These are phyloP conservation scores for Ambrosia hybrid DNA, from an alignment of 140 eudicot genomes.

Conservation along the genomic window DNA sequence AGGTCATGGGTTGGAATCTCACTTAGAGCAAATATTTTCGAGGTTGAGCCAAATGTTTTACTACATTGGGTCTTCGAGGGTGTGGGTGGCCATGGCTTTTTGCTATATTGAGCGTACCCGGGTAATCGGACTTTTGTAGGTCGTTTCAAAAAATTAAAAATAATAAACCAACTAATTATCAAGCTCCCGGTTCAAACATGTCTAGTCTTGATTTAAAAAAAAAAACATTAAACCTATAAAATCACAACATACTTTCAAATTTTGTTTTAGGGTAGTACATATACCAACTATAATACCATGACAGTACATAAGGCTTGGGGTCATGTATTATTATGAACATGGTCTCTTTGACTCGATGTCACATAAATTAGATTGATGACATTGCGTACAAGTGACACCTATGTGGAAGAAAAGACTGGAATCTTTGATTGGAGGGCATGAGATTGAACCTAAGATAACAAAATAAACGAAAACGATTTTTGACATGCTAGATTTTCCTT, in stretches of 20 bases:
- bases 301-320: too few relatives aligned
- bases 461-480: neutral
- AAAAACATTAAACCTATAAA: neutral
- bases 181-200: neutral
- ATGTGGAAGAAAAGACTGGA: neutral
- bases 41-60: too few relatives aligned
- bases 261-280: too few relatives aligned
- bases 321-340: neutral
- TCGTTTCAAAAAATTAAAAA: too few relatives aligned
- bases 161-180: neutral
- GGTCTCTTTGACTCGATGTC: neutral
- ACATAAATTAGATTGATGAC: neutral
- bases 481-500: neutral
- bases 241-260: neutral
- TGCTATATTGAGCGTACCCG: too few relatives aligned
- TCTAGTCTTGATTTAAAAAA: neutral
- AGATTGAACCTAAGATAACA: neutral
- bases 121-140: too few relatives aligned
- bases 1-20: too few relatives aligned
- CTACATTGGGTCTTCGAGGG: too few relatives aligned
- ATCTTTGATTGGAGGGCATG: neutral
- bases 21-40: too few relatives aligned
- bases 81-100: too few relatives aligned
- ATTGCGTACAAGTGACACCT: neutral
- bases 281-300: neutral